Base-by-base conservation (phyloP, 176 grass and related monocot genomes). In the Musa beccarii region DNA sequence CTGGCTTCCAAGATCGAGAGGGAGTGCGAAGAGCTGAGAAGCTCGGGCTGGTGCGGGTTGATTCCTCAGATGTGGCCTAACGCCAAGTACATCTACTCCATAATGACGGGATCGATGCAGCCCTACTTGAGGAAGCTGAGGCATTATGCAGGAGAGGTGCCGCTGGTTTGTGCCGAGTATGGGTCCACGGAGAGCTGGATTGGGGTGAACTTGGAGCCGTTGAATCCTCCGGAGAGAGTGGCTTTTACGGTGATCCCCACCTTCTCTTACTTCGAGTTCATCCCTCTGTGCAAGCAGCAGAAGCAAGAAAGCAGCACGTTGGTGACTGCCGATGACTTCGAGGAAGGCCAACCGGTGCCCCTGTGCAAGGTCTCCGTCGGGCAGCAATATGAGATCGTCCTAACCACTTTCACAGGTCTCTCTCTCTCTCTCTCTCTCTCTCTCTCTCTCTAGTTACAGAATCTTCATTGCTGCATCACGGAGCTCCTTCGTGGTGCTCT, bases 181-280 rank as follows among this genome's bases (percentile, higher is more conserved):
- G 79, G 79, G 15, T 80, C 79, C 34, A 73, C 79, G n/a, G 79
- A 80, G 79, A 65, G 79, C 49, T 80, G 69, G 79, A 80, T 80
- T 1, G 79, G 69, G 22, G 49, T 73, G 57, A 80, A 80, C 59
- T 20, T 73, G 69, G 56, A 80, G 9, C 79, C 79, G 15, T 9
- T 57, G 1, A 65, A 53, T 53, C 69, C 69, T 5, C 59, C 79
- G 25, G 69, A 80, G 49, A 73, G 11, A 19, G 79, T 54, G n/a
- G 10, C 56, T 19, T 80, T 80, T 29, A 73, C 79, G 0, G 57
- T 73, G 14, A 34, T 80, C 21, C 79, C 79, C 15, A 54, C 69
- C 10, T 73, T 80, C 69, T 16, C 69, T 73, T 80, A 80, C 59
- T 80, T 80, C 15, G 79, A 80, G 69, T 80, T 80, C 69, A 80